Base-by-base conservation (phyloP, 139 green algal species). In the Zygnema circumcarinatum region DNA sequence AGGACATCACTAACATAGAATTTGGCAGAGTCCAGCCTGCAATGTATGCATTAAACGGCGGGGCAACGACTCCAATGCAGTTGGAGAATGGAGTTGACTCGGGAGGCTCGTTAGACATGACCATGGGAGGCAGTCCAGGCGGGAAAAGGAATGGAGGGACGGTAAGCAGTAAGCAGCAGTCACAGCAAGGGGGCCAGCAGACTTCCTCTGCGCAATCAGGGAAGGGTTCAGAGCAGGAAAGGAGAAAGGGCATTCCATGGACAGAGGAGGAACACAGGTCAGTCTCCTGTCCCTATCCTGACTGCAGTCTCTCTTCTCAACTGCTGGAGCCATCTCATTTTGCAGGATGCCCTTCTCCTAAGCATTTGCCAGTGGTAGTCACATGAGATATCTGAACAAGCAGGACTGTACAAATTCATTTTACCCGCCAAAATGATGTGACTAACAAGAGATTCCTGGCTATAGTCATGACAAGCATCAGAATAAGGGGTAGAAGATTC, bases 231-330 rank as follows among this genome's bases (percentile, higher is more conserved):
- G 91, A 93, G 38, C 86, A 92, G 84, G 95, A 96, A 87, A 88
- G 94, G 29, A 93, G 95, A 20, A 98, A 98, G 88, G 96, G 96
- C 62, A 96, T 98, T 39, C 95, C 96, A 0, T 98, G 96, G 96
- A 98, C 95, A 1, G 95, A 98, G 79, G 96, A 98, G 84, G 96
- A 98, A 92, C 96, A 98, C 91, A 90, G 94, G 88, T 92, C 21
- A 38, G 68, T 84, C 0, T n/a, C n/a, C n/a, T n/a, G n/a, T n/a
- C n/a, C n/a, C n/a, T n/a, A n/a, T n/a, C n/a, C n/a, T n/a, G n/a
- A n/a, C n/a, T n/a, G n/a, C n/a, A n/a, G n/a, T n/a, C n/a, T n/a
- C n/a, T n/a, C n/a, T n/a, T n/a, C n/a, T n/a, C n/a, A n/a, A n/a
- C n/a, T n/a, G n/a, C n/a, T n/a, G n/a, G n/a, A n/a, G n/a, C n/a